phyloP scores from a whole-genome alignment of 768 basidiomycete species.

The Chalciporus sphaerocephalus region DNA sequence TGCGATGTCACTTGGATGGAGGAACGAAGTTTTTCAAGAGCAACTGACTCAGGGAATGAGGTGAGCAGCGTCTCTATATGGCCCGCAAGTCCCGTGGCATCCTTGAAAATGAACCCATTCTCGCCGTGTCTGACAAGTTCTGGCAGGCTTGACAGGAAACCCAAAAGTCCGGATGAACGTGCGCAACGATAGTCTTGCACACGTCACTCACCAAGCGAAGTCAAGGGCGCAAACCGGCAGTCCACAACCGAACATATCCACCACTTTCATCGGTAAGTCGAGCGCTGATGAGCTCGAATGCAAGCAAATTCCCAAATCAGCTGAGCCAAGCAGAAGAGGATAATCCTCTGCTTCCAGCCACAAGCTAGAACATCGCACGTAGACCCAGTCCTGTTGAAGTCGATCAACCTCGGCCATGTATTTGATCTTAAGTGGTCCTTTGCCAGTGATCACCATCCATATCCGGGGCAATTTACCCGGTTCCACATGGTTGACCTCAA shows the following conservation, averaged over 20 bases:
- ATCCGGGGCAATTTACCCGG: constrained; percentile 59
- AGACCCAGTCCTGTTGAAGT: constrained; percentile 63
- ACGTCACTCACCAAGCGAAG: constrained; percentile 69
- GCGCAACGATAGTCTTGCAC: neutral
- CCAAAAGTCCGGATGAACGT: constrained; percentile 5
- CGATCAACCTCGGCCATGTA: constrained; percentile 70
- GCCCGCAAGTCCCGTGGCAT: constrained; percentile 60
- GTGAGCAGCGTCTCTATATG: constrained; percentile 64
- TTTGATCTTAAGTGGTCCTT: constrained; percentile 67
- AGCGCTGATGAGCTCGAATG: constrained; percentile 87
- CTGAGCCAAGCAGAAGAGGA: constrained; percentile 80
- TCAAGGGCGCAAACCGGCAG: constrained; percentile 88
- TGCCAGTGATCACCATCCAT: constrained; percentile 84
- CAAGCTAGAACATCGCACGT: constrained; percentile 72
- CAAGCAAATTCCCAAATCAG: constrained; percentile 87
- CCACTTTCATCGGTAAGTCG: constrained; percentile 98
- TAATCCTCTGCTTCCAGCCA: constrained; percentile 94
- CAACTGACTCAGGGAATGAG: constrained; percentile 54
- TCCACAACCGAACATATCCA: constrained; percentile 98
- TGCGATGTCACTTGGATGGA: constrained; percentile 40
- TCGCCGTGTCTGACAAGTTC: constrained; percentile 83
- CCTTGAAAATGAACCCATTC: constrained; percentile 79
- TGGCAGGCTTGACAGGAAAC: constrained; percentile 48
- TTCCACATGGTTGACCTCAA: constrained; percentile 23
- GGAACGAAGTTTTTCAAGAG: constrained; percentile 48